These are phyloP conservation scores for Aureoboletus auriporus DNA, from an alignment of 768 basidiomycete genomes.

Conservation along the genomic window DNA sequence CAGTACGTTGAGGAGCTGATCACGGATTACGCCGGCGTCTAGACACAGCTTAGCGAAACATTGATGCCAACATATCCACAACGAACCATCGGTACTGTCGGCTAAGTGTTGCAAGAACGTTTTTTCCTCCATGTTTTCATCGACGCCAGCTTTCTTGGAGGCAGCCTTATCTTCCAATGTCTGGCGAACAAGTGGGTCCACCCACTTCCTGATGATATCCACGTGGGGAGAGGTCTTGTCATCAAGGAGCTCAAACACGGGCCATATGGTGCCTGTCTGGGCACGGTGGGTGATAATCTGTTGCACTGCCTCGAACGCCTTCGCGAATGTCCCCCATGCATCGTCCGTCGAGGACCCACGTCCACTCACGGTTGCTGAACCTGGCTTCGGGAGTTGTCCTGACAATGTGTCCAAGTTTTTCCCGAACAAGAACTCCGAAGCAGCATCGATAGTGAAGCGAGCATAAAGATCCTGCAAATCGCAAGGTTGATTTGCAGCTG, in stretches of 20 bases:
- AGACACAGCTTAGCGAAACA: constrained; percentile 10
- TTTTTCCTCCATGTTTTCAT: constrained; percentile 43
- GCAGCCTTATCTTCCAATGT: constrained; percentile 45
- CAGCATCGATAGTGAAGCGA: constrained; percentile 67
- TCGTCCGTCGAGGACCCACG: constrained; percentile 61
- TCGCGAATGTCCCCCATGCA: constrained; percentile 54
- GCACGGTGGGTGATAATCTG: constrained; percentile 32
- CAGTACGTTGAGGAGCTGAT: constrained; percentile 74
- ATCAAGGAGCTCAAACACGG: constrained; percentile 37
- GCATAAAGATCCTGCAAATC: constrained; percentile 68
- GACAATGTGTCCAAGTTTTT: constrained; percentile 59
- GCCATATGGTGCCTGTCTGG: constrained; percentile 39
- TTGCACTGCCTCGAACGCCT: constrained; percentile 40
- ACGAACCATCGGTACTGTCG: constrained; percentile 58
- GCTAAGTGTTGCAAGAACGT: constrained; percentile 67
- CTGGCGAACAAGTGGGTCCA: constrained; percentile 59
- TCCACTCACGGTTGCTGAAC: constrained; percentile 41
- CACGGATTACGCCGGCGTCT: constrained; percentile 67
- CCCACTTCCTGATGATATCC: constrained; percentile 36
- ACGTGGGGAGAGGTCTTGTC: constrained; percentile 36
- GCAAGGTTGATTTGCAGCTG: constrained; percentile 38
- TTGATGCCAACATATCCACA: neutral
- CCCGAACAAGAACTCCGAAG: constrained; percentile 73
- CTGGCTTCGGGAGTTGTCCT: constrained; percentile 47
- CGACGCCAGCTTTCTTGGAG: constrained; percentile 35